Evolutionary conservation across 345 rosid species (phyloP).

Genomic region (Ceriops zippeliana): DNA sequence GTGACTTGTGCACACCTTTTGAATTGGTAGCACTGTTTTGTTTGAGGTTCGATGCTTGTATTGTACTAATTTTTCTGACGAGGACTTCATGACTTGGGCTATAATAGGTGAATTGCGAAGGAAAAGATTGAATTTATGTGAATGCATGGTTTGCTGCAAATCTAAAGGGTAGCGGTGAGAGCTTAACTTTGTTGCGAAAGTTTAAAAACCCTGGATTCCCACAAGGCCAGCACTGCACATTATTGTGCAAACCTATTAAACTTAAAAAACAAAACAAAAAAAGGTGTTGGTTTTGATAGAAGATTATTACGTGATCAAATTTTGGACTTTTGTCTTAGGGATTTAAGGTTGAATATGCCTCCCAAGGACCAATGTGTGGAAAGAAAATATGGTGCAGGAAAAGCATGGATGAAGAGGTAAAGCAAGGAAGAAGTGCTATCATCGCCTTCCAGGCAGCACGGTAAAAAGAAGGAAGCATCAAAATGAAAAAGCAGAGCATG

Average conservation of each 20-base stretch:
- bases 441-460: conserved; percentile 1
- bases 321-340: no score
- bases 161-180: background rate
- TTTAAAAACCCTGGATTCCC: no score
- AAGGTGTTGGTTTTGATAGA: no score
- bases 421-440: background rate
- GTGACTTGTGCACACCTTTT: background rate
- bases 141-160: background rate
- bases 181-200: background rate
- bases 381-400: no score
- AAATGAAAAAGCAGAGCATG: conserved; percentile 8
- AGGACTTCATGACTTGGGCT: no score
- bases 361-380: no score
- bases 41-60: background rate
- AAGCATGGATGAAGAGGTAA: conserved; percentile 1
- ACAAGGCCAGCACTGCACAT: no score
- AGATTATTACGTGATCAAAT: no score
- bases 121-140: background rate
- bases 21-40: background rate
- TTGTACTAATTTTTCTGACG: background rate
- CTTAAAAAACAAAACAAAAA: no score
- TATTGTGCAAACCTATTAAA: no score
- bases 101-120: no score
- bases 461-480: background rate
- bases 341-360: no score